phyloP scores from a whole-genome alignment of 129 eudicot genomes.

The Helichrysum umbraculigerum region DNA sequence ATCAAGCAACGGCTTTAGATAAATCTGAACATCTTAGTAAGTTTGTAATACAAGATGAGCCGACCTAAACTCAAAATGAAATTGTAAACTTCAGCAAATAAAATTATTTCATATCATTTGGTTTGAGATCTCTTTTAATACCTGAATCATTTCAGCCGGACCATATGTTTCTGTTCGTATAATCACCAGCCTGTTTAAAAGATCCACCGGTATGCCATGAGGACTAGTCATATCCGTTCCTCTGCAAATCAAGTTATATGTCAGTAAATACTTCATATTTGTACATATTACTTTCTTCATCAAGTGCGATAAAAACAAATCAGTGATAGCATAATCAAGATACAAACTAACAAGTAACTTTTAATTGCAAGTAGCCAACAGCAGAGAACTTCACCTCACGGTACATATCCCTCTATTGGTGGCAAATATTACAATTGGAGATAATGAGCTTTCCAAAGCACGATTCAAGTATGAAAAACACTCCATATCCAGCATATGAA shows the following conservation, averaged over 20 bases:
- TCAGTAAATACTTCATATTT: conserved; percentile 4
- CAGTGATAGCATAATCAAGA: no score
- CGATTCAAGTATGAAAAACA: conserved; percentile 96
- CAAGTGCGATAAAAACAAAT: no score
- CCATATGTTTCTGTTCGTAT: conserved; percentile 88
- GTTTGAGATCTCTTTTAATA: conserved; percentile 20
- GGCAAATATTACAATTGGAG: conserved; percentile 95
- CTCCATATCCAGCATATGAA: conserved; percentile 97
- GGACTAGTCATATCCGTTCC: conserved; percentile 98
- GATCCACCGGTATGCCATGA: conserved; percentile 97
- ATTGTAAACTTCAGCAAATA: not conserved
- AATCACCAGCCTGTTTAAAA: conserved; percentile 82
- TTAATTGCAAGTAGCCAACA: not conserved
- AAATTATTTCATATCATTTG: not conserved
- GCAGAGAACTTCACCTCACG: conserved; percentile 57
- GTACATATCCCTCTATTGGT: conserved; percentile 95
- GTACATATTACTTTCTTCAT: no score
- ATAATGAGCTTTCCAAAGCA: conserved; percentile 87
- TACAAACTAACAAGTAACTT: not conserved
- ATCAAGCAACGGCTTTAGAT: conserved; percentile 9
- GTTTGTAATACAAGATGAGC: not conserved
- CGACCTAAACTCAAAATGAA: not conserved
- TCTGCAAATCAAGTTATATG: conserved; percentile 40
- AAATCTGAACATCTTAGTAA: not conserved
- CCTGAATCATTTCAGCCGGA: conserved; percentile 99